Percentiles rank a stretch among this genome's conserved stretches.
phyloP scores from a whole-genome alignment of 176 grass and related monocot species.

The Stipa capillata region DNA sequence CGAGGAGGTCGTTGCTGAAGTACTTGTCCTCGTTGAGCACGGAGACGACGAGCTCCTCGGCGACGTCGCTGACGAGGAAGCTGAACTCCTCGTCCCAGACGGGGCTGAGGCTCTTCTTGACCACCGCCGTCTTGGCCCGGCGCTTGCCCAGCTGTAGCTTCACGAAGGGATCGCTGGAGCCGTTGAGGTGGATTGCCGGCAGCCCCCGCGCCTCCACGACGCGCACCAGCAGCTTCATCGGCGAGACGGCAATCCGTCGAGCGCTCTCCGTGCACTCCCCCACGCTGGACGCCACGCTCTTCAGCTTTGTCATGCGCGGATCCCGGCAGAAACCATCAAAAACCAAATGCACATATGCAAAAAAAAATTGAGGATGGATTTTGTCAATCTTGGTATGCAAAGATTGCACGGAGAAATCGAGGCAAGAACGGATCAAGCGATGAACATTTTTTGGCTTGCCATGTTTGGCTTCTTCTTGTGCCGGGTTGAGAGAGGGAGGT shows the following conservation, averaged over 20 bases:
- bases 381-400: background rate
- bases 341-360: background rate
- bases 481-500: background rate
- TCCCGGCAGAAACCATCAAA: background rate
- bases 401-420: background rate
- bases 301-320: slow-evolving; percentile 15
- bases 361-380: background rate
- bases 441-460: background rate
- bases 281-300: slow-evolving; percentile 10
- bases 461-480: background rate
- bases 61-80: slow-evolving; percentile 71
- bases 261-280: slow-evolving; percentile 2
- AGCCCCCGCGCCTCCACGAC: slow-evolving; percentile 81
- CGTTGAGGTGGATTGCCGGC: slow-evolving; percentile 54
- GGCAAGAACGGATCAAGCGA: background rate
- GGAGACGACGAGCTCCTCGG: slow-evolving; percentile 54
- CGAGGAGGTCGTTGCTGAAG: slow-evolving; percentile 75
- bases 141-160: slow-evolving; percentile 84
- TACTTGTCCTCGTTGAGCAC: slow-evolving; percentile 96
- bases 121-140: slow-evolving; percentile 69
- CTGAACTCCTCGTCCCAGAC: slow-evolving; percentile 84
- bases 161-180: slow-evolving; percentile 79
- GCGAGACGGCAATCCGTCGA: background rate
- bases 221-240: slow-evolving; percentile 81
- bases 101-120: slow-evolving; percentile 66